Evolutionary conservation across 805 yeast genomes (phyloP), one percentile per base, ranked within the genome.

Genomic region (Phaffomyces antillensis): DNA sequence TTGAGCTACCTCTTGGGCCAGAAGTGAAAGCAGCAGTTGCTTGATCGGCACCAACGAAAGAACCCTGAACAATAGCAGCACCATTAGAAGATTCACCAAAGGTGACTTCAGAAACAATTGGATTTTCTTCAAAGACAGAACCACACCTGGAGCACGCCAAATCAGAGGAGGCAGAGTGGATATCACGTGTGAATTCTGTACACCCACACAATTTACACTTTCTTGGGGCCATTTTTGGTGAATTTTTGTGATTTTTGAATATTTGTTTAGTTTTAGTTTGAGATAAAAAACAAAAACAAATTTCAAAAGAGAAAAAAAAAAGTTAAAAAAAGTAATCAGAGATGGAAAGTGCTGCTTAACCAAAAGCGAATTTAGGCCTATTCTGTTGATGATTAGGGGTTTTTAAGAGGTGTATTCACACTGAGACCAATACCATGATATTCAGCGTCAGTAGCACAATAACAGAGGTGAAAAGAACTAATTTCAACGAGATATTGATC

Each of bases 11-110:
- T 40, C 82, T 72, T 1, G 81, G 77, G 36, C 86, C 76, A 37
- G 88, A 86, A 43, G 73, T 71, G 52, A 78, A 77, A 10, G 76
- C 68, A 0, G 87, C 93, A 61, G 86, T 76, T 1, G 81, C 66
- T 65, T 90, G 96, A 56, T 87, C 96, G 0, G 88, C 84, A 37
- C 88, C 87, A 32, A 93, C 83, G 72, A 87, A 90, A 40, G 95
- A 79, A 59, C 99, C 99, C 53, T 91, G 96, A 2, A 93, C 96
- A 41, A 86, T 79, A 32, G 99, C 96, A 13, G 96, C 97, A 54
- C 99, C 99, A 24, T 83, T 75, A 17, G 95, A 75, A 2, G 90
- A 75, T 59, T 95, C 99, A 37, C 95, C 93, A 67, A 90, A 93
- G 12, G 93, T 86, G 43, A 95, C 93, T 61, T 93, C 99, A 8